Base-by-base conservation (phyloP, 2,329 filamentous ascomycete genomes). In the Beauveria pseudobassiana region DNA sequence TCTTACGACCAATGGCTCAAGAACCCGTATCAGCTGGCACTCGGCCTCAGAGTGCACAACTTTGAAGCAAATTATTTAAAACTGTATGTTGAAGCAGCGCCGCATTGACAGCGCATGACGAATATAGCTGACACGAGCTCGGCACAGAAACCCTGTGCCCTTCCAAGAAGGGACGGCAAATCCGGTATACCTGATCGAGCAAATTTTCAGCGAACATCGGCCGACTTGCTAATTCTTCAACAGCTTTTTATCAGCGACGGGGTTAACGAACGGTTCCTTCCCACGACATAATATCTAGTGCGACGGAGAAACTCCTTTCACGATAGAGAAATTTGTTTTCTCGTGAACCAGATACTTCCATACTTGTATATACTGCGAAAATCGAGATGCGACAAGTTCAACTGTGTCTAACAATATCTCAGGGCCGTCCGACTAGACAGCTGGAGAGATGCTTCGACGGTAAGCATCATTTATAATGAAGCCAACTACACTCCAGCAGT, bases 401-500 rank as follows among this genome's bases (percentile, higher is more conserved):
- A 9, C 1, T 22, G 22, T 28, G 26, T 53, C 60, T 62, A 34
- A 62, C 34, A 22, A 38, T 42, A 12, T 20, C 14, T n/a, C 9
- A 62, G 60, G 60, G 60, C 53, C 28, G 46, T 62, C 14, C 52
- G 60, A 16, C 50, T 62, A 16, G 60, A 62, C 30, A 62, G 60
- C 53, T 62, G 60, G 60, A 49, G 54, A 42, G 60, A 51, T 26
- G 53, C 52, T 7, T 62, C 60, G 5, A 62, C 53, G 14, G 45
- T 62, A 4, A 57, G 52, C n/a, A 57, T 57, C 45, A 57, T 53
- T 22, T 62, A 62, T 46, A 62, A 62, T 20, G 60, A 62, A 8
- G 52, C 52, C n/a, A 58, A 62, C 43, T 57, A 56, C 24, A 58
- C 28, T n/a, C 16, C 48, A 24, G 60, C 55, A 10, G 60, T 53